Conservation (phyloP, 768 basidiomycete species). For the Cyclocybe aegerita region DNA sequence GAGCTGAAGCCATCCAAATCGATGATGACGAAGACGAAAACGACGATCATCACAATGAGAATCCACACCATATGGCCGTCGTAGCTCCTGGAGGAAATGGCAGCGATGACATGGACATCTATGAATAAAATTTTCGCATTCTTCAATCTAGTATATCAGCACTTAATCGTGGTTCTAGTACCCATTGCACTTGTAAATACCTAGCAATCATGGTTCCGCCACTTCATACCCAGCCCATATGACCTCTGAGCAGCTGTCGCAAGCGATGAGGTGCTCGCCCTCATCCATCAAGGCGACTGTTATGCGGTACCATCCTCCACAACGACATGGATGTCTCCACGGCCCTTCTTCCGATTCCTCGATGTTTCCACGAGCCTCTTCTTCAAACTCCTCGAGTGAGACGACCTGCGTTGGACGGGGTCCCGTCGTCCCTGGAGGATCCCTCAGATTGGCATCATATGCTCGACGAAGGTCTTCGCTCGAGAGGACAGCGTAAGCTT, state of each 20-base stretch:
- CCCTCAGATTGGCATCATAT: constrained; percentile 44
- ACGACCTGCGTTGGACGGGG: constrained; percentile 77
- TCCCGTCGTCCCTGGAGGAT: constrained; percentile 16
- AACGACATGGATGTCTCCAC: constrained; percentile 71
- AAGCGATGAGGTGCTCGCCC: constrained; percentile 72
- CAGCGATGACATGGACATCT: constrained; percentile 6
- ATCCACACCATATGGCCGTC: neutral
- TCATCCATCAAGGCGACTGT: constrained; percentile 59
- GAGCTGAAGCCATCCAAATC: constrained; percentile 34
- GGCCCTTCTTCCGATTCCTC: constrained; percentile 27
- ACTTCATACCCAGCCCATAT: constrained; percentile 86
- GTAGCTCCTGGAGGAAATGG: neutral
- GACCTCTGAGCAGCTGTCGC: constrained; percentile 76
- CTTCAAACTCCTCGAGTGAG: constrained; percentile 73
- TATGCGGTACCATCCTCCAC: constrained; percentile 67
- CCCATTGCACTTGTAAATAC: neutral
- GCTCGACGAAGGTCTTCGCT: constrained; percentile 42
- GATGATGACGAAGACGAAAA: constrained; percentile 21
- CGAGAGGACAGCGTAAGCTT: constrained; percentile 66
- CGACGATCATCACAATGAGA: constrained; percentile 3
- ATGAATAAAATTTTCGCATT: neutral
- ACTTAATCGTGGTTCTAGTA: neutral
- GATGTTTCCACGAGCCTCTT: constrained; percentile 14
- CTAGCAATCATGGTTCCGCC: constrained; percentile 20
- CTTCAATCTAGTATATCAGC: constrained; percentile 1